phyloP scores from a whole-genome alignment of 306 rosid genomes.

The Hippophae tibetana region DNA sequence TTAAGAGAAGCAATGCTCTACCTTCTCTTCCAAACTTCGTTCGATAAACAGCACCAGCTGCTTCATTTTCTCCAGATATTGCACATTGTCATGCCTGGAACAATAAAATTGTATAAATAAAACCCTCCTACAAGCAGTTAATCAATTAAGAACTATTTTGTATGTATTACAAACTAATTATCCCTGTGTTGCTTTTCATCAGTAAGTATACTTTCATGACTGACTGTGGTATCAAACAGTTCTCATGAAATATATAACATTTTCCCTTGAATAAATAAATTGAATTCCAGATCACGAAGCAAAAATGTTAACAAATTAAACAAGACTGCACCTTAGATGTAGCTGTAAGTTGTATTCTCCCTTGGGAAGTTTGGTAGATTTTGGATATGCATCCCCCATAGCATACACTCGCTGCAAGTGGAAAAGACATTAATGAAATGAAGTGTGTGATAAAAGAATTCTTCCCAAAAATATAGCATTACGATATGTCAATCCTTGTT shows the following conservation, averaged over 20 bases:
- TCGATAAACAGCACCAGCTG: constrained; percentile 84
- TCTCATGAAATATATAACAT: too few species aligned
- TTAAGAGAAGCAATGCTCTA: constrained; percentile 19
- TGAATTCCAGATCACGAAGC: too few species aligned
- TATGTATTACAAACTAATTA: background rate
- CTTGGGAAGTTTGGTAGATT: constrained; percentile 64
- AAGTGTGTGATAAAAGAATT: background rate
- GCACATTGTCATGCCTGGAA: constrained; percentile 91
- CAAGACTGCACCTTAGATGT: constrained; percentile 55
- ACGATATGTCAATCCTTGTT: background rate
- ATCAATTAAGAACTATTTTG: background rate
- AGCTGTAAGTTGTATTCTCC: constrained; percentile 83
- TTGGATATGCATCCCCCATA: constrained; percentile 82
- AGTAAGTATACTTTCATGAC: background rate
- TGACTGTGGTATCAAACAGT: too few species aligned
- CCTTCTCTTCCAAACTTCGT: constrained; percentile 82
- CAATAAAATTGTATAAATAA: constrained; percentile 14
- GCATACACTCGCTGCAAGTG: constrained; percentile 60
- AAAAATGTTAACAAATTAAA: constrained; percentile 18
- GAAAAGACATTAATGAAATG: constrained; percentile 8
- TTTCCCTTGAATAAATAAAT: too few species aligned
- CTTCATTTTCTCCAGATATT: constrained; percentile 80
- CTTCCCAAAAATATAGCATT: background rate
- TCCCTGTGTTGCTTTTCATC: background rate
- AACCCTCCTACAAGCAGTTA: background rate